Evolutionary conservation across 331 rosid genomes (phyloP), one percentile per base, ranked within the genome.

Genomic region (Malus hybrid): DNA sequence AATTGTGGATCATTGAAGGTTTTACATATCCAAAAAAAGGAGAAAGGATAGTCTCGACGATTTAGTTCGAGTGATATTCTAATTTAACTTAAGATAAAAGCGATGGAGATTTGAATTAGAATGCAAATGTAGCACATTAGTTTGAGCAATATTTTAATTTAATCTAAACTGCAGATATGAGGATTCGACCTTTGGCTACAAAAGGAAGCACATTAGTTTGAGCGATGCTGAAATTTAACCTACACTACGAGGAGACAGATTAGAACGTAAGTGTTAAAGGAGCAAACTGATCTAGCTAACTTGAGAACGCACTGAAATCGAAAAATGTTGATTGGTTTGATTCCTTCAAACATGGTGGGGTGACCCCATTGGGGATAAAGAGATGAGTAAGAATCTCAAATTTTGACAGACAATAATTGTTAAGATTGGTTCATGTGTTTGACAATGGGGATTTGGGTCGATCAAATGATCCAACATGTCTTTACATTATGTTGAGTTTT

Each of bases 1-100:
- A 79, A 86, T 83, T 74, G 88, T 76, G 80, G 84, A 88, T 87
- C 86, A 83, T 87, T 69, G 84, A 52, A 79, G 79, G 84, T 89
- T 83, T 77, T 70, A 75, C 87, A 36, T 78, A 18, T 75, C 76
- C 80, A 81, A 63, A 72, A 76, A 84, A 81, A 65, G 71, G 82
- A 69, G 83, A 83, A 81, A 80, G 81, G 79, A 80, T 63, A 11
- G 76, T 71, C 76, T 79, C 76, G 80, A 75, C 13, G 14, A 83
- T 84, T 85, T 80, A 62, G 85, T 76, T 52, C 0, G 1, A 52
- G 0, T 7, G 10, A 52, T 52, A 52, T 16, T 52, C 4, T 52
- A 52, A 52, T 52, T 52, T 52, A 52, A 52, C 0, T 18, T 16
- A 6, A 6, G 4, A 52, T 18, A 52, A 0, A 0, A 18, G 1